Conservation (phyloP, 805 yeast species). For the Schwanniomyces polymorphus region DNA sequence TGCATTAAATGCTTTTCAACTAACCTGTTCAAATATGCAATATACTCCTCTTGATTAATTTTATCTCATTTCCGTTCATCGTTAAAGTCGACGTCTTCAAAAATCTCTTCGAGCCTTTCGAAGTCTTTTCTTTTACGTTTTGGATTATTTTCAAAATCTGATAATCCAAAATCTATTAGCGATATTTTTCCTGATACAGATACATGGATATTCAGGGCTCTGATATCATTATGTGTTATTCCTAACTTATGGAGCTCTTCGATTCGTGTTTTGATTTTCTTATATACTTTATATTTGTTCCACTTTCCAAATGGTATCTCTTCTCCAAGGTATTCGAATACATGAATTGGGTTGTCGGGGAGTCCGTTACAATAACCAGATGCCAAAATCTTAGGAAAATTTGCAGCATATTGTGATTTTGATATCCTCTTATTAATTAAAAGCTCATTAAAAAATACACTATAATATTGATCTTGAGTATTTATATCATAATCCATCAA, state of each 20-base stretch:
- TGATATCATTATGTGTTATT: neutral
- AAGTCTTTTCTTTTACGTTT: constrained; percentile 1
- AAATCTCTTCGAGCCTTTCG: neutral
- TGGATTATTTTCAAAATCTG: neutral
- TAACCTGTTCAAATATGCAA: too few relatives aligned
- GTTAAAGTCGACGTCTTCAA: neutral
- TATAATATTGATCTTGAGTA: neutral
- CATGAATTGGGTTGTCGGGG: constrained; percentile 1
- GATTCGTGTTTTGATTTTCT: neutral
- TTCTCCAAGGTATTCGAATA: constrained; percentile 2
- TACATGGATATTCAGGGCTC: neutral
- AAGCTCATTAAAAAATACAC: constrained; percentile 2
- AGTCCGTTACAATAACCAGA: constrained; percentile 3
- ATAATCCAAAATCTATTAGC: constrained; percentile 1
- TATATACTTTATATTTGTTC: neutral
- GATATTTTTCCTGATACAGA: constrained; percentile 1
- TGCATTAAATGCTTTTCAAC: too few relatives aligned
- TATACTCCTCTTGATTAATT: too few relatives aligned
- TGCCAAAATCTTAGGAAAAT: constrained; percentile 2
- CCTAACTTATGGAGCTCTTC: neutral
- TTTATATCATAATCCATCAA: neutral
- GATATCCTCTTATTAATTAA: neutral
- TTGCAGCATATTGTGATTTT: constrained; percentile 1
- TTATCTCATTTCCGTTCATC: neutral
- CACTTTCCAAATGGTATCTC: neutral